These are phyloP conservation scores for Dacryopinax spathularia DNA, from an alignment of 768 basidiomycete genomes.

Conservation along the genomic window DNA sequence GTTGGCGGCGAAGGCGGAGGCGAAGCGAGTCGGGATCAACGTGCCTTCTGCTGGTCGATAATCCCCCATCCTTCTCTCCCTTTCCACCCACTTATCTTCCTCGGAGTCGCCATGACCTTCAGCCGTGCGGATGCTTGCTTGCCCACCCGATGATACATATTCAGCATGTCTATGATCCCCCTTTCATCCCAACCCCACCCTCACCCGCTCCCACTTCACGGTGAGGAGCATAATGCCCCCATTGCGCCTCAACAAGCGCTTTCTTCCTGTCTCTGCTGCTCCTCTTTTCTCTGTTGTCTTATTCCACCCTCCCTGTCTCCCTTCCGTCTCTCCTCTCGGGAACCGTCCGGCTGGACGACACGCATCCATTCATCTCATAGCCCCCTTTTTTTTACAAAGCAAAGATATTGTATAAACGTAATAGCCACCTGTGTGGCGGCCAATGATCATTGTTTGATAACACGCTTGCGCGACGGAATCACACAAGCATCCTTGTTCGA, in stretches of 20 bases:
- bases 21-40: not conserved
- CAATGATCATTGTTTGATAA: constrained; percentile 5
- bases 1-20: not conserved
- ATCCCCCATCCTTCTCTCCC: not conserved
- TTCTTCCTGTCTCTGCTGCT: not conserved
- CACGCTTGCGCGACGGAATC: too few relatives aligned
- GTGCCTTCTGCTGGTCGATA: not conserved
- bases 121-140: too few relatives aligned
- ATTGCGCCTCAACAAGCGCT: too few relatives aligned
- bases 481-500: too few relatives aligned
- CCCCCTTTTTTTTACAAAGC: constrained; percentile 1
- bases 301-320: not conserved
- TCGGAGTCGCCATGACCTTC: too few relatives aligned
- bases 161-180: not conserved
- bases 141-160: not conserved
- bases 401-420: constrained; percentile 1
- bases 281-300: not conserved
- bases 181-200: not conserved
- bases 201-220: not conserved
- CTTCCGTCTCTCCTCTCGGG: too few relatives aligned
- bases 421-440: not conserved
- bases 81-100: not conserved
- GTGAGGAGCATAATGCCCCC: not conserved
- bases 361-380: constrained; percentile 3
- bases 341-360: constrained; percentile 4